Base-by-base conservation (phyloP, 306 rosid genomes). In the Boehmeria nivea region DNA sequence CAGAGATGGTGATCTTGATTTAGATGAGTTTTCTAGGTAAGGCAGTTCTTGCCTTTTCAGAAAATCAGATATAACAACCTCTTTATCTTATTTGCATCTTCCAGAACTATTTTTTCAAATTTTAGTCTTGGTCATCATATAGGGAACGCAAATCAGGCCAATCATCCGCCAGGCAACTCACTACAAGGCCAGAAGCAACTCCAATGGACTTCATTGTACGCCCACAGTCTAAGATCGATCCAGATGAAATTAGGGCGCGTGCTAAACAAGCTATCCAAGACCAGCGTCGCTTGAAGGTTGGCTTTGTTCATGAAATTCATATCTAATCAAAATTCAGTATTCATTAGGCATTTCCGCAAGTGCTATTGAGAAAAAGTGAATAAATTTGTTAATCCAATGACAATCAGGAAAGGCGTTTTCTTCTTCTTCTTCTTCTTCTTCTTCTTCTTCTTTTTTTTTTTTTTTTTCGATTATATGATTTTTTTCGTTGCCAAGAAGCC, bases 201-300 rank as follows among this genome's bases (percentile, higher is more conserved):
- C 99, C 96, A 4, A 62, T 93, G 82, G 99, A 93, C 83, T 93
- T 87, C 70, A 54, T 93, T 52, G 79, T 93, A 60, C 96, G 95
- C 0, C 99, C 96, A 49, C 95, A 78, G 50, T 90, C 97, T 53
- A 90, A 86, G 78, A 72, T 90, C 72, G 97, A 90, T 57, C 95
- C 95, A 5, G 97, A 90, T 28, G 95, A 86, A 84, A 43, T 90
- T 64, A 80, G 95, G 66, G 97, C 95, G 17, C 84, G 94, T 6
- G 83, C 94, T 47, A 90, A 90, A 66, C 82, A 72, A 68, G 86
- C 81, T 14, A 64, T 76, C 14, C 97, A 82, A 53, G 97, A 86
- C 80, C 97, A 86, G 79, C 88, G 81, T 51, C 91, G 91, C 2
- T 57, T 90, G 80, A 90, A 90, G 94, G 97, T 90, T 57, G 23